Evolutionary conservation across 371 early-diverging fungal species (phyloP).

Genomic region (Rhizomucor miehei): DNA sequence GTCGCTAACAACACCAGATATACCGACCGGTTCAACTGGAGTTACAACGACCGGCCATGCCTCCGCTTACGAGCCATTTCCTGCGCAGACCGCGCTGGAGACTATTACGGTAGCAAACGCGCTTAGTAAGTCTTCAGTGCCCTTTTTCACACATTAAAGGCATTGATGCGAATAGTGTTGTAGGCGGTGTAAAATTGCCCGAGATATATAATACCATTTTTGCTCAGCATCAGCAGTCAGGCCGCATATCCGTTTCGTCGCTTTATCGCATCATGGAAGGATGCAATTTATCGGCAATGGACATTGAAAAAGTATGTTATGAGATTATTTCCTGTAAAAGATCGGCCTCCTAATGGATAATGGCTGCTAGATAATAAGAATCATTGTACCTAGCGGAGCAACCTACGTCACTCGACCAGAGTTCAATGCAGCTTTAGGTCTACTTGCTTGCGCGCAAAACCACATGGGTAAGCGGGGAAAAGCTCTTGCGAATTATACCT

Average conservation of each 20-base stretch:
- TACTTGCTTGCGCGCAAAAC: constrained; percentile 76
- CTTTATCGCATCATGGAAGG: constrained; percentile 49
- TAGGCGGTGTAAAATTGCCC: constrained; percentile 57
- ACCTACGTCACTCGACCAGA: constrained; percentile 61
- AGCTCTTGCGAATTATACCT: too few species aligned
- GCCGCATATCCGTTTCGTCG: constrained; percentile 48
- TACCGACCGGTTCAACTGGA: too few species aligned
- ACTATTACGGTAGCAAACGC: neutral
- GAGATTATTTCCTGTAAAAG: neutral
- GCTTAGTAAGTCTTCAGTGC: neutral
- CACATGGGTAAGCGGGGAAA: constrained; percentile 56
- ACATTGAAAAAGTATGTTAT: constrained; percentile 54
- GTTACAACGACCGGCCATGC: neutral
- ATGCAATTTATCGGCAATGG: constrained; percentile 48
- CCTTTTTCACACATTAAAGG: neutral
- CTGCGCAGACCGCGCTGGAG: neutral
- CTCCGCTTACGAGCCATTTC: neutral
- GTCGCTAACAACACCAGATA: neutral
- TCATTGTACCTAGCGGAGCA: constrained; percentile 49
- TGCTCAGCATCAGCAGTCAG: constrained; percentile 47
- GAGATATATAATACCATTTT: constrained; percentile 59
- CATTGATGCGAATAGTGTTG: constrained; percentile 1
- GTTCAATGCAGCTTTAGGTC: constrained; percentile 70
- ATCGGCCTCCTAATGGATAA: neutral
- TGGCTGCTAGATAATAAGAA: constrained; percentile 32